A percentile compares a stretch with the other conserved stretches of the same genome.
Evolutionary conservation across 768 basidiomycete genomes (phyloP).

Genomic region (Tricholomella constricta): DNA sequence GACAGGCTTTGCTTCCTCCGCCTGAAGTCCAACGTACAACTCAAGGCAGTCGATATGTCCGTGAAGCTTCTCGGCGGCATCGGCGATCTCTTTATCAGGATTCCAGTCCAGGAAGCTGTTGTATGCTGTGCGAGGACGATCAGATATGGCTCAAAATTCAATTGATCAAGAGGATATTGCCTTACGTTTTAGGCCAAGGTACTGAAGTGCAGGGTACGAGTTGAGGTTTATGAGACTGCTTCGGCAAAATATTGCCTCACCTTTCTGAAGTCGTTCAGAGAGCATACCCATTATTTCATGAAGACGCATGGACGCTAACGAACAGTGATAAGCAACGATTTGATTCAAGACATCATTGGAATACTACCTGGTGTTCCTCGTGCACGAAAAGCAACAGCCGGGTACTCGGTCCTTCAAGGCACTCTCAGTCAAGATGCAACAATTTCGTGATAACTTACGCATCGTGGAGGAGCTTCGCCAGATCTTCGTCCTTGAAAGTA

Average conservation of each 20-base stretch:
- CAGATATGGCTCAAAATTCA: too few species aligned
- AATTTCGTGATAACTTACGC: conserved; percentile 49
- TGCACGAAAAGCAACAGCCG: conserved; percentile 75
- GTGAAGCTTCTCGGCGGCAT: conserved; percentile 76
- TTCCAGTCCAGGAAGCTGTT: conserved; percentile 82
- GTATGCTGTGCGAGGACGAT: conserved; percentile 48
- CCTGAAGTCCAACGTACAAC: conserved; percentile 79
- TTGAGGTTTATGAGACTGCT: too few species aligned
- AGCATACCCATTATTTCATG: conserved; percentile 89
- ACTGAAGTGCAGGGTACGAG: too few species aligned
- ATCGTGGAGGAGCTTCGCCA: conserved; percentile 66
- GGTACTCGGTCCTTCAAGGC: conserved; percentile 59
- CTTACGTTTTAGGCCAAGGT: too few species aligned
- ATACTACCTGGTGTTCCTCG: conserved; percentile 64
- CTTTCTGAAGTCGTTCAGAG: conserved; percentile 83
- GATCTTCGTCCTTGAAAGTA: conserved; percentile 66
- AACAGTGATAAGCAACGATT: background rate
- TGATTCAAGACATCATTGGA: background rate
- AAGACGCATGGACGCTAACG: conserved; percentile 61
- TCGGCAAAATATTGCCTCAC: too few species aligned
- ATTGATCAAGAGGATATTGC: background rate
- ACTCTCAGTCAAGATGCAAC: background rate
- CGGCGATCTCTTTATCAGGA: conserved; percentile 64
- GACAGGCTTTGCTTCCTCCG: conserved; percentile 74
- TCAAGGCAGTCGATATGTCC: conserved; percentile 76